Conservation (phyloP, 768 basidiomycete genomes). For the Kwoniella heveanensis region DNA sequence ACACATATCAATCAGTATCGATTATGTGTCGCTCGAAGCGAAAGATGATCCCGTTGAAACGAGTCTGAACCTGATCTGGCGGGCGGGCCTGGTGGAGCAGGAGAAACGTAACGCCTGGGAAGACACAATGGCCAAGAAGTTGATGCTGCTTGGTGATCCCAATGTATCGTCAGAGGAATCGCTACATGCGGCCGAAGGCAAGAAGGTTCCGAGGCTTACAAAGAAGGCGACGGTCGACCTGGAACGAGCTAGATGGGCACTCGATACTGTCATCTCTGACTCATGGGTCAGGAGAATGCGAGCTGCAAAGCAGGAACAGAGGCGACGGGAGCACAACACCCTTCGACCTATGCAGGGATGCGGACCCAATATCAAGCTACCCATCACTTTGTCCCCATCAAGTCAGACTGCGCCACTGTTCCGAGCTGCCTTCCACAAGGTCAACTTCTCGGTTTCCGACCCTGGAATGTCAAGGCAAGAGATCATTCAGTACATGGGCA, state of each 20-base stretch:
- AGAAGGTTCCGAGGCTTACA: slow-evolving; percentile 13
- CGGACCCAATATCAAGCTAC: slow-evolving; percentile 41
- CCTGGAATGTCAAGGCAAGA: slow-evolving; percentile 66
- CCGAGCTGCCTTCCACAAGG: slow-evolving; percentile 65
- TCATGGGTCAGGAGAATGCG: slow-evolving; percentile 70
- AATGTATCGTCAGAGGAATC: slow-evolving; percentile 6
- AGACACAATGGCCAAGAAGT: slow-evolving; percentile 77
- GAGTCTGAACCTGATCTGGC: slow-evolving; percentile 71
- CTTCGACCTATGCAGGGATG: slow-evolving; percentile 58
- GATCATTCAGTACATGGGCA: slow-evolving; percentile 59
- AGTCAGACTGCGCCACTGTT: slow-evolving; percentile 67
- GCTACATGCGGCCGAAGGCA: neutral
- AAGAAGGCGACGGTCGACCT: slow-evolving; percentile 63
- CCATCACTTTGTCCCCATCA: slow-evolving; percentile 54
- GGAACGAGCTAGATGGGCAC: slow-evolving; percentile 69
- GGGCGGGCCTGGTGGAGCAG: slow-evolving; percentile 71
- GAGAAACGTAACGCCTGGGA: slow-evolving; percentile 72
- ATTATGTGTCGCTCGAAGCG: slow-evolving; percentile 71
- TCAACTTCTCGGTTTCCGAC: slow-evolving; percentile 63
- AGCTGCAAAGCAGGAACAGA: slow-evolving; percentile 60
- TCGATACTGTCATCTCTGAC: slow-evolving; percentile 70
- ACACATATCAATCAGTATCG: slow-evolving; percentile 63
- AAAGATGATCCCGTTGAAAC: slow-evolving; percentile 84
- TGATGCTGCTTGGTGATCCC: slow-evolving; percentile 61
- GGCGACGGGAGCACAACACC: slow-evolving; percentile 62